Percentiles rank a stretch among this genome's conserved stretches.
These are phyloP conservation scores for Lepiota venenata DNA, from an alignment of 768 basidiomycete species.

Conservation along the genomic window DNA sequence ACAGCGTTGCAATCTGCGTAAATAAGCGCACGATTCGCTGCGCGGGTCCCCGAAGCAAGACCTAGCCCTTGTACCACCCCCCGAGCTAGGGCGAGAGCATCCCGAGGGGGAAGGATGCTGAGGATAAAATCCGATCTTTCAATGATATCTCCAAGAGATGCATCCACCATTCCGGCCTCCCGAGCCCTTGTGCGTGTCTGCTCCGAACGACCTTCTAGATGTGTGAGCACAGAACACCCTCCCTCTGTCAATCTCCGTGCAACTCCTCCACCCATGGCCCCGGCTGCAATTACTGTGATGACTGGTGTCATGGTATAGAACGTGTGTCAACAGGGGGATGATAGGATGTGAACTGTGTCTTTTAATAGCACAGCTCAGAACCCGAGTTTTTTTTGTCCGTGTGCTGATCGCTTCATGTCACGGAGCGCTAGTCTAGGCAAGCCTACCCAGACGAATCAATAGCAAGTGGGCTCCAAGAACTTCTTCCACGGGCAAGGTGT, in stretches of 20 bases:
- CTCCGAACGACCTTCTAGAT: conserved; percentile 50
- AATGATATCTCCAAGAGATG: conserved; percentile 26
- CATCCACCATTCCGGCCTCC: conserved; percentile 46
- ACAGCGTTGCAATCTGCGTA: conserved; percentile 62
- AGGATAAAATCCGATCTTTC: conserved; percentile 42
- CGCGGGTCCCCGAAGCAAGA: conserved; percentile 12
- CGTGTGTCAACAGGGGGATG: too few relatives aligned
- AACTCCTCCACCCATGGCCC: conserved; percentile 59
- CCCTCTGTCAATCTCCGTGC: conserved; percentile 40
- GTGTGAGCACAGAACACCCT: conserved; percentile 54
- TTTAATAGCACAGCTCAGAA: too few relatives aligned
- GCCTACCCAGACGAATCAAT: too few relatives aligned
- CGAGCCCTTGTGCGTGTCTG: conserved; percentile 44
- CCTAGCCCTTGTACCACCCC: conserved; percentile 32
- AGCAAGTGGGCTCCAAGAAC: too few relatives aligned
- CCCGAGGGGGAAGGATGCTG: conserved; percentile 56
- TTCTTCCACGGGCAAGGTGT: too few relatives aligned
- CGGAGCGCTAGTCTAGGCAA: too few relatives aligned
- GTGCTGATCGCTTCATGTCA: too few relatives aligned
- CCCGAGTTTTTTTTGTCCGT: too few relatives aligned
- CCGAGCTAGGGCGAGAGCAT: conserved; percentile 44
- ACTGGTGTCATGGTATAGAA: conserved; percentile 10
- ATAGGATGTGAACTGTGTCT: too few relatives aligned
- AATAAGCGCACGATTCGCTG: conserved; percentile 21
- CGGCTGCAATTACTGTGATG: conserved; percentile 51